Percentiles rank a stretch among this genome's conserved stretches.
phyloP scores from a whole-genome alignment of 495 filamentous ascomycete genomes.

The Lasiosphaeriaceae sp. region DNA sequence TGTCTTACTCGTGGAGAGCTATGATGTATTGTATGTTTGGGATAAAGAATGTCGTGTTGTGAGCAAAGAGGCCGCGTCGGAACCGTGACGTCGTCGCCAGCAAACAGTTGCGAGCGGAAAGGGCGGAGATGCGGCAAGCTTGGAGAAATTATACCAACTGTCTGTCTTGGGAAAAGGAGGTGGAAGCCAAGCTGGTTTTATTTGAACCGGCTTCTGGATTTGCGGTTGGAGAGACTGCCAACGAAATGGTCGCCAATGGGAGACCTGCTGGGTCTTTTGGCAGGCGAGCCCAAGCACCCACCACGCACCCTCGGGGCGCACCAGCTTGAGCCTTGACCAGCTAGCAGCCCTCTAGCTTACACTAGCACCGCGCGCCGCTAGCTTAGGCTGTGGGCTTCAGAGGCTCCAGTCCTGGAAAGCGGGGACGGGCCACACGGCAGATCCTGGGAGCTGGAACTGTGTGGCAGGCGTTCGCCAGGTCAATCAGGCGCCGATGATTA shows the following conservation, averaged over 20 bases:
- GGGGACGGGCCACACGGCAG: not conserved
- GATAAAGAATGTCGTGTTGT: too few relatives aligned
- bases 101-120: not conserved
- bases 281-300: too few relatives aligned
- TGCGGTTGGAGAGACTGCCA: not conserved
- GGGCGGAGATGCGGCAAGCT: too few relatives aligned
- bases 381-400: too few relatives aligned
- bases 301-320: too few relatives aligned
- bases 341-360: too few relatives aligned
- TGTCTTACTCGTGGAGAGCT: not conserved
- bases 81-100: too few relatives aligned
- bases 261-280: not conserved
- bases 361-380: too few relatives aligned
- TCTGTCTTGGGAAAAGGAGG: not conserved
- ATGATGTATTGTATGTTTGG: too few relatives aligned
- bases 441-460: constrained; percentile 10
- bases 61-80: too few relatives aligned
- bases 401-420: not conserved
- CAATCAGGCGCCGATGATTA: constrained; percentile 9
- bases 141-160: too few relatives aligned
- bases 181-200: not conserved
- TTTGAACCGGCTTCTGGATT: not conserved
- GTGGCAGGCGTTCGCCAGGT: not conserved
- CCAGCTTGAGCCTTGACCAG: too few relatives aligned
- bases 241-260: constrained; percentile 6